Evolutionary conservation across 139 green algal genomes (phyloP).

Genomic region (Tetraselmis chui): DNA sequence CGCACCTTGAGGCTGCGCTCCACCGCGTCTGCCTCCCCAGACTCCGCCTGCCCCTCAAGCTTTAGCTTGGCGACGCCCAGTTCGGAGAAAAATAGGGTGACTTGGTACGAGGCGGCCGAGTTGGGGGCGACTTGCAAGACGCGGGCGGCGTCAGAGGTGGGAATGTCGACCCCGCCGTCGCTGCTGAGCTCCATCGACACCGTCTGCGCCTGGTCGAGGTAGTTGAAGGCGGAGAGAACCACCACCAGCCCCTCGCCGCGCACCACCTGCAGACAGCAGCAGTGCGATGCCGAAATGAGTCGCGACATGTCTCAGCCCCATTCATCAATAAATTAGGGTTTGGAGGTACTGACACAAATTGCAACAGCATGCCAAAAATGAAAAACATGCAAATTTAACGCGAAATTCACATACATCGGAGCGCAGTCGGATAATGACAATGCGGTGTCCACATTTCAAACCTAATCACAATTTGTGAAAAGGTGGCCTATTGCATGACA

Average conservation of each 20-base stretch:
- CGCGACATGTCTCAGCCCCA: too few relatives aligned
- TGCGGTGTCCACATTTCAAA: too few relatives aligned
- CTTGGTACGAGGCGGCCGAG: not conserved
- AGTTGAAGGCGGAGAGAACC: slow-evolving; percentile 13
- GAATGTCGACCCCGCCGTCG: not conserved
- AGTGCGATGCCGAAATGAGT: too few relatives aligned
- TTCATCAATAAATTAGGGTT: too few relatives aligned
- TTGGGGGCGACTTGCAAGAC: not conserved
- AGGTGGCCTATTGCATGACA: too few relatives aligned
- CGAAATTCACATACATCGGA: too few relatives aligned
- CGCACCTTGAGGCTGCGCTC: not conserved
- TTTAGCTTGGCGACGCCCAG: not conserved
- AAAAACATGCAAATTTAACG: too few relatives aligned
- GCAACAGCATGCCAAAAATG: too few relatives aligned
- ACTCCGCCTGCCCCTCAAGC: not conserved
- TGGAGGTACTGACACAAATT: too few relatives aligned
- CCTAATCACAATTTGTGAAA: too few relatives aligned
- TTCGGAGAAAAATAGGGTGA: not conserved
- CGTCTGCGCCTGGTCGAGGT: not conserved
- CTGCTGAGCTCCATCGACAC: not conserved
- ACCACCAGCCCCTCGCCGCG: slow-evolving; percentile 8
- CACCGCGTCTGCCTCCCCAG: not conserved
- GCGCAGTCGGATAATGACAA: too few relatives aligned
- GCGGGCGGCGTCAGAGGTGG: too few relatives aligned
- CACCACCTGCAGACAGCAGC: not conserved